These are phyloP conservation scores for Camellia oleifera DNA, from an alignment of 179 eudicot species.

Conservation along the genomic window DNA sequence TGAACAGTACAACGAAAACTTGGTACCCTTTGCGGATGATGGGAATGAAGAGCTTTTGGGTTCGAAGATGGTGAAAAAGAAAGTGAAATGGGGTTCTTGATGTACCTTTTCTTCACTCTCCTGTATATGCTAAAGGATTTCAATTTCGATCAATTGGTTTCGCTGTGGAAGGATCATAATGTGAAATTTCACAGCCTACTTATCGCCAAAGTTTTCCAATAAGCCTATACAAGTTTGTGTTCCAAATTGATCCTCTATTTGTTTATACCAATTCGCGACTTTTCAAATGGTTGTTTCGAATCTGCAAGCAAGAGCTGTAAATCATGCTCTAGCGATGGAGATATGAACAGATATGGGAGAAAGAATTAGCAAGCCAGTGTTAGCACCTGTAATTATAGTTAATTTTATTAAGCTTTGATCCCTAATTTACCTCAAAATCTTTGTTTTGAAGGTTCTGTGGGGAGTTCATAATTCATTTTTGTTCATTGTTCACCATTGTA, in stretches of 20 bases:
- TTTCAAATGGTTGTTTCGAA: neutral
- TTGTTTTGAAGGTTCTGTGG: conserved; percentile 10
- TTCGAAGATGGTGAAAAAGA: neutral
- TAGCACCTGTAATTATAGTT: conserved; percentile 21
- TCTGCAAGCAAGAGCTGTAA: conserved; percentile 9
- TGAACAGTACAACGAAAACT: neutral
- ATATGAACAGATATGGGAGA: neutral
- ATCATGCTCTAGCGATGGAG: conserved; percentile 1
- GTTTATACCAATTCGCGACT: neutral
- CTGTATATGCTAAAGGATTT: conserved; percentile 3
- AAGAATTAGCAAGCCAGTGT: conserved; percentile 1
- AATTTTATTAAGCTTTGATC: conserved; percentile 10
- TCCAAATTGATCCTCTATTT: neutral
- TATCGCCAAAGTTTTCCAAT: neutral
- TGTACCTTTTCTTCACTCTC: neutral
- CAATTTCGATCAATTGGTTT: conserved; percentile 9
- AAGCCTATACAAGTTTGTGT: conserved; percentile 6
- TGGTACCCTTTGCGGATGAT: too few relatives aligned
- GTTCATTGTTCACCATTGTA: conserved; percentile 21
- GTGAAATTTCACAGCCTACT: neutral
- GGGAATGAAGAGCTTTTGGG: neutral
- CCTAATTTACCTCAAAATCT: neutral
- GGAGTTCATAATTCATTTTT: conserved; percentile 11
- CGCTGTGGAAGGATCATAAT: conserved; percentile 1
- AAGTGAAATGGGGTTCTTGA: conserved; percentile 8